Evolutionary conservation across 2,329 filamentous ascomycete genomes (phyloP).

Genomic region (Colletotrichum zoysiae): DNA sequence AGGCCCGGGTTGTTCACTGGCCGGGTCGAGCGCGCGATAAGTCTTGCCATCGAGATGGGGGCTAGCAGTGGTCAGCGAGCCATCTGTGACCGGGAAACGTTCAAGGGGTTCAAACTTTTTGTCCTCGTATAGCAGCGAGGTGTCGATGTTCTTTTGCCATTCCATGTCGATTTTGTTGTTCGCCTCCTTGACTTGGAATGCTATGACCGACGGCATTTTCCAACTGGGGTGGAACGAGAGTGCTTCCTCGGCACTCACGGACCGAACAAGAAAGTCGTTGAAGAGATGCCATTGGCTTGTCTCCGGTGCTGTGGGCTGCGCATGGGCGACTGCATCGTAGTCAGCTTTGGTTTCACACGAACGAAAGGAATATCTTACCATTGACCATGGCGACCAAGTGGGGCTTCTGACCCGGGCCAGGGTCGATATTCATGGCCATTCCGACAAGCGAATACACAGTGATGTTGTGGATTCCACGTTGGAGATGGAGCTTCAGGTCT

Average conservation of each 20-base stretch:
- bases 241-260: slow-evolving; percentile 84
- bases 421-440: slow-evolving; percentile 90
- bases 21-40: slow-evolving; percentile 69
- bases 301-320: slow-evolving; percentile 68
- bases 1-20: slow-evolving; percentile 75
- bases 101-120: slow-evolving; percentile 57
- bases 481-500: slow-evolving; percentile 83
- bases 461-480: slow-evolving; percentile 83
- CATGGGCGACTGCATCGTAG: slow-evolving; percentile 69
- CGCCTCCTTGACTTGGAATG: slow-evolving; percentile 85
- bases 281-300: slow-evolving; percentile 92
- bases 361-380: slow-evolving; percentile 59
- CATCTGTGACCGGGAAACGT: no score
- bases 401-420: slow-evolving; percentile 84
- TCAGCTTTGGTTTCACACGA: neutral
- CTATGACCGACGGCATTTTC: slow-evolving; percentile 91
- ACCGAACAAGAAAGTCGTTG: slow-evolving; percentile 94
- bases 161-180: slow-evolving; percentile 86
- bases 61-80: slow-evolving; percentile 51
- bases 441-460: slow-evolving; percentile 93
- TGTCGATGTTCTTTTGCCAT: slow-evolving; percentile 90
- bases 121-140: slow-evolving; percentile 84
- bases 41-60: slow-evolving; percentile 62
- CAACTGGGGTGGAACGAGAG: slow-evolving; percentile 89
- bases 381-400: slow-evolving; percentile 95